Base-by-base conservation (phyloP, 805 yeast species). In the Ogataea chonburiensis region DNA sequence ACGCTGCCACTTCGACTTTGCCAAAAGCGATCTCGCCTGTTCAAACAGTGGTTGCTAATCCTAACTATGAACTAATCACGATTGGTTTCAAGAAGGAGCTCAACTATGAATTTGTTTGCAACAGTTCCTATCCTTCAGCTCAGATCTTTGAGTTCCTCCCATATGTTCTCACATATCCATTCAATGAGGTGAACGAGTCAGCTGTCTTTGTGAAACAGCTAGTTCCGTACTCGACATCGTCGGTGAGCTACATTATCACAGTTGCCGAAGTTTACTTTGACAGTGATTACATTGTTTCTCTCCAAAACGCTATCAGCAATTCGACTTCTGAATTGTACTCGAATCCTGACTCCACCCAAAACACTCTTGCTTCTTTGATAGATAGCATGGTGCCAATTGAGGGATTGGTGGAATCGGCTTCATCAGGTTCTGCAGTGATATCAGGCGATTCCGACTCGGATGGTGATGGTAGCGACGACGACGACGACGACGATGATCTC, bases 191-290 rank as follows among this genome's bases (percentile, higher is more conserved):
- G 12, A 38, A 46, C 26, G 47, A 54, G 14, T 43, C 51, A 13
- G 55, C 73, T 5, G 74, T 86, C 15, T 58, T 77, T 7, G 86
- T 89, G 46, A 64, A 68, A 40, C 76, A 81, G 57, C 70, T 91
- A 50, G 79, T 81, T 42, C 98, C 98, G 24, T 84, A 79, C 55
- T 70, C 79, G 12, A 73, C 86, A 2, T 38, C 66, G 1, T 63
- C 61, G 10, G 68, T 68, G 32, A 67, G 67, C 31, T 91, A 86
- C 60, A 73, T 87, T 42, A 86, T 86, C 37, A 84, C 97, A 0
- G 85, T 89, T 43, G 98, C 97, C 5, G 83, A 83, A 57, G 82
- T 86, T 37, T 87, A 84, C 57, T 82, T 87, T 65, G 95, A 95
- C 15, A 57, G 63, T 8, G 57, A 60, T 9, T 61, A 71, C 19